These are phyloP conservation scores for Nyssa sinensis DNA, from an alignment of 148 eudicot species.

Conservation along the genomic window DNA sequence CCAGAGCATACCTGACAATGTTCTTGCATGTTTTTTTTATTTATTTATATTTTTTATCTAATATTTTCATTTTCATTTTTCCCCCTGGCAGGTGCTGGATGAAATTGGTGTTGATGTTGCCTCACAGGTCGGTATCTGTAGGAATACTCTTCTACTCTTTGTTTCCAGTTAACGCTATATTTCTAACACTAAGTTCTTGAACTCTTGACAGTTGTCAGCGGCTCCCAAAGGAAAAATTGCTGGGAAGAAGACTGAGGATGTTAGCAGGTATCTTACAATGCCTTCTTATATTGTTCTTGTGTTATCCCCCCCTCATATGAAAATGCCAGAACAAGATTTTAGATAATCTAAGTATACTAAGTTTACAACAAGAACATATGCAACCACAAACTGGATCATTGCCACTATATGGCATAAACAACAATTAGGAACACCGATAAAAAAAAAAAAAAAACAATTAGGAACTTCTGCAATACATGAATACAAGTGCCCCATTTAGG, in stretches of 20 bases:
- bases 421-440: too few species aligned
- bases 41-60: not conserved
- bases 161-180: constrained; percentile 12
- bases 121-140: constrained; percentile 69
- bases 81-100: constrained; percentile 79
- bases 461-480: not conserved
- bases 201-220: constrained; percentile 59
- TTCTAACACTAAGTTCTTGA: constrained; percentile 11
- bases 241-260: constrained; percentile 79
- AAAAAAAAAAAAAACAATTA: too few species aligned
- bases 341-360: not conserved
- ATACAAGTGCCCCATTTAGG: not conserved
- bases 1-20: not conserved
- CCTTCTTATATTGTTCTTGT: constrained; percentile 14
- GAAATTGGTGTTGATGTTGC: constrained; percentile 97
- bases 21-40: not conserved
- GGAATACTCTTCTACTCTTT: not conserved
- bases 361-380: not conserved
- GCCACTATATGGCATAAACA: too few species aligned
- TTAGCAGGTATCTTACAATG: constrained; percentile 49
- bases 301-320: not conserved
- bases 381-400: not conserved
- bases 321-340: not conserved
- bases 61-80: constrained; percentile 1
- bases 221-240: constrained; percentile 96